Evolutionary conservation across 352 stramenopile genomes (phyloP).

Genomic region (Phytophthora palmivora): DNA sequence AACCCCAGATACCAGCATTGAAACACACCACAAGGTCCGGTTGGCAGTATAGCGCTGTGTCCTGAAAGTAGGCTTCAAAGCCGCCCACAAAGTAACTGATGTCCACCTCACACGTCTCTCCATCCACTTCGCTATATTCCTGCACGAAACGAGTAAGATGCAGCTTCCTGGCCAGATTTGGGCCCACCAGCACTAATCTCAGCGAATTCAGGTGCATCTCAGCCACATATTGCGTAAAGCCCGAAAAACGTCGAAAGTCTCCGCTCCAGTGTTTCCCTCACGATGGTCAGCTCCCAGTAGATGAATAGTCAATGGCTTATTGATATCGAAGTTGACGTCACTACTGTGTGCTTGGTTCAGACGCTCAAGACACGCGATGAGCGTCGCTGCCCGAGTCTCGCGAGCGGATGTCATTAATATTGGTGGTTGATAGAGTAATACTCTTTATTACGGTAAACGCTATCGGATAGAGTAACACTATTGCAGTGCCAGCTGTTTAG

Average conservation of each 20-base stretch:
- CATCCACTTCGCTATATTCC: constrained; percentile 10
- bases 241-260: constrained; percentile 71
- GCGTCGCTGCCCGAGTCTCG: constrained; percentile 45
- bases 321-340: constrained; percentile 4
- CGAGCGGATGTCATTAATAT: constrained; percentile 9
- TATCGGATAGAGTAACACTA: background rate
- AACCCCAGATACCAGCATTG: constrained; percentile 89
- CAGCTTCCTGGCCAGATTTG: constrained; percentile 70
- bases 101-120: constrained; percentile 43
- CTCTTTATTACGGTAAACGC: too few species aligned
- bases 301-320: constrained; percentile 57
- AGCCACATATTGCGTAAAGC: constrained; percentile 55
- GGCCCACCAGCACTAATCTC: constrained; percentile 73
- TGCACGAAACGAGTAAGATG: constrained; percentile 46
- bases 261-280: constrained; percentile 63
- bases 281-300: constrained; percentile 80
- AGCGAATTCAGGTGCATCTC: constrained; percentile 45
- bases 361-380: constrained; percentile 38
- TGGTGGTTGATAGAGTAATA: constrained; percentile 3
- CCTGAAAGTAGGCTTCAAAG: constrained; percentile 65
- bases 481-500: background rate
- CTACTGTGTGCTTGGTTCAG: constrained; percentile 27
- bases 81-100: constrained; percentile 76
- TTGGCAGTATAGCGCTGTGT: constrained; percentile 49
- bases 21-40: constrained; percentile 82